These are phyloP conservation scores for Phellopilus nigrolimitatus DNA, from an alignment of 1,284 basidiomycete genomes.

Conservation along the genomic window DNA sequence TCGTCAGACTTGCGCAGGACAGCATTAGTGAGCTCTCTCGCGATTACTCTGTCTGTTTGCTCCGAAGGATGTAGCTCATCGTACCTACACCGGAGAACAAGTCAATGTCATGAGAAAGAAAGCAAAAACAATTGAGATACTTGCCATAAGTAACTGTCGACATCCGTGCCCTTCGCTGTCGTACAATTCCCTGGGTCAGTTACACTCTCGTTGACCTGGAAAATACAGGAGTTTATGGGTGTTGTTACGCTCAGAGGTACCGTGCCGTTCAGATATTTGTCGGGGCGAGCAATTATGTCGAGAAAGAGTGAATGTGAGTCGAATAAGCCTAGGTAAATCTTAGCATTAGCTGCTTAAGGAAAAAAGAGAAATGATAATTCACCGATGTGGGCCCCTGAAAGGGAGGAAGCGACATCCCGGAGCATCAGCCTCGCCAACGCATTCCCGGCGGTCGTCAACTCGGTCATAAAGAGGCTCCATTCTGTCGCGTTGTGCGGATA, in stretches of 20 bases:
- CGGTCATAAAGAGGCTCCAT: conserved; percentile 36
- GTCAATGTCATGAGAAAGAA: neutral
- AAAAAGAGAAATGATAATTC: too few relatives aligned
- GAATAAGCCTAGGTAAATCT: conserved; percentile 26
- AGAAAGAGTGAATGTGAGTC: conserved; percentile 33
- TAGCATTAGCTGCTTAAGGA: neutral
- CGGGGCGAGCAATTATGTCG: conserved; percentile 31
- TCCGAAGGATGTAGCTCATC: conserved; percentile 30
- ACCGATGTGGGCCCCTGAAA: conserved; percentile 37
- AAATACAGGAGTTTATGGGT: conserved; percentile 29
- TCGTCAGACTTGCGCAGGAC: conserved; percentile 26
- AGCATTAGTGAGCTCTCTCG: conserved; percentile 28
- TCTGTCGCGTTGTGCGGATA: conserved; percentile 35
- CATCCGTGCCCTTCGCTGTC: conserved; percentile 25
- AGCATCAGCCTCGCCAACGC: conserved; percentile 33
- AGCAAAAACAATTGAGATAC: neutral
- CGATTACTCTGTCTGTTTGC: conserved; percentile 31
- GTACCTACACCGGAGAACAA: conserved; percentile 22
- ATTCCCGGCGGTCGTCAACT: conserved; percentile 34
- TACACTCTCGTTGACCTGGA: conserved; percentile 22
- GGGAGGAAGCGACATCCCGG: conserved; percentile 27
- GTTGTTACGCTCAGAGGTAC: conserved; percentile 31
- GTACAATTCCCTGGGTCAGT: conserved; percentile 25
- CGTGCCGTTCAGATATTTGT: conserved; percentile 34
- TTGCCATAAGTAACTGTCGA: conserved; percentile 33